Percentiles rank a stretch among this genome's conserved stretches.
Conservation (phyloP, 176 grass and related monocot species). For the Avena insularis region DNA sequence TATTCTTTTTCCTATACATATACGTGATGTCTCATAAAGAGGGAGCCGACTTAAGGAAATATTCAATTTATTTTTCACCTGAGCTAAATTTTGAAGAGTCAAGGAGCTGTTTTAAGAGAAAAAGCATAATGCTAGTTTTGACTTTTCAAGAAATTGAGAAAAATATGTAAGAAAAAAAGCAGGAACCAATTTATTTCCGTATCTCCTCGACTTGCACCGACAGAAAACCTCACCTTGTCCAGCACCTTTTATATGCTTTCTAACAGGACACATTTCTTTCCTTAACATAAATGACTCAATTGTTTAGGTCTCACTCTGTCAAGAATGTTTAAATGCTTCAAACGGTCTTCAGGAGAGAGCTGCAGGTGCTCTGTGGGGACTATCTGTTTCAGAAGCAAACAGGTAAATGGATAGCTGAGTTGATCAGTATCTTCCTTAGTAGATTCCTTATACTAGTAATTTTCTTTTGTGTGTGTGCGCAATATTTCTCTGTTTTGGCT, state of each 20-base stretch:
- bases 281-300: conserved; percentile 34
- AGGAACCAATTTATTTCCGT: neutral
- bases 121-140: neutral
- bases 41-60: neutral
- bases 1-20: neutral
- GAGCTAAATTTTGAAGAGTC: neutral
- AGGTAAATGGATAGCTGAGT: conserved; percentile 59
- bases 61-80: neutral
- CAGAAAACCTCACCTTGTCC: neutral
- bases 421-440: neutral
- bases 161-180: conserved; percentile 16
- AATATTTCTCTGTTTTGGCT: conserved; percentile 21
- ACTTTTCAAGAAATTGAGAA: neutral
- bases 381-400: conserved; percentile 99
- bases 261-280: conserved; percentile 28
- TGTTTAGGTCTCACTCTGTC: conserved; percentile 81
- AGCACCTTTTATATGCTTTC: conserved; percentile 16
- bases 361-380: conserved; percentile 94
- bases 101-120: neutral
- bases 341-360: conserved; percentile 98
- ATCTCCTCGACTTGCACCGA: neutral
- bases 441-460: neutral
- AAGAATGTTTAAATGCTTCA: conserved; percentile 95
- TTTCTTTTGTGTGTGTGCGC: neutral
- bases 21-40: neutral